Evolutionary conservation across 1,139 yeast genomes (phyloP), one percentile per base, ranked within the genome.

Genomic region (Candida neerlandica): DNA sequence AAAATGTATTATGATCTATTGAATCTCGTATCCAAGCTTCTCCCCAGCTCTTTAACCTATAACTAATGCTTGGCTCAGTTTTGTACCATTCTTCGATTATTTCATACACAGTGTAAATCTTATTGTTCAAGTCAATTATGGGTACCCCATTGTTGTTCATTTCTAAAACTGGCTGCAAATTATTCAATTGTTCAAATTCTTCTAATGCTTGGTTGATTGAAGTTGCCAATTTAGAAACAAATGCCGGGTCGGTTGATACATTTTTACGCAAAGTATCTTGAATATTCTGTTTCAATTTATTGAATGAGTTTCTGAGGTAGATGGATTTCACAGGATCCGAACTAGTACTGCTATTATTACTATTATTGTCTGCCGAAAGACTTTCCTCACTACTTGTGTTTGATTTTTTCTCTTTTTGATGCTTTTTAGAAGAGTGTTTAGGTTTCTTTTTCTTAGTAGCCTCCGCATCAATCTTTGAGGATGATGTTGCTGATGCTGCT

Each of bases 71-170:
- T 23, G 55, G 54, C 6, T 43, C 48, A 21, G 33, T 43, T 21
- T 47, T 50, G 38, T 45, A 53, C 60, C 60, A 57, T 49, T 57
- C 60, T 46, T 57, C 58, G 29, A 54, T 15, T n/a, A 57, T 57
- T 45, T 55, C 58, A 48, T 55, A 56, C 21, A 57, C 57, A 1
- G 58, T 53, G 37, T 40, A 48, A 15, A 54, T 47, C n/a, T 56
- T 52, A 42, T 55, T 56, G 40, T 57, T 55, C 47, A 57, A 46
- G 35, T 52, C 58, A 15, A 55, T 45, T n/a, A 47, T 51, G 15
- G 60, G 59, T 1, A 49, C 29, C 3, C 33, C 42, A 27, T 39
- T 39, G 7, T 39, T 39, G 41, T 50, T 50, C 35, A 48, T 38
- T 41, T 46, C 46, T 15, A 43, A 23, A 10, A 14, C n/a, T 26